Conservation (phyloP, 257 asterid species). For the Solanum pimpinellifolium region DNA sequence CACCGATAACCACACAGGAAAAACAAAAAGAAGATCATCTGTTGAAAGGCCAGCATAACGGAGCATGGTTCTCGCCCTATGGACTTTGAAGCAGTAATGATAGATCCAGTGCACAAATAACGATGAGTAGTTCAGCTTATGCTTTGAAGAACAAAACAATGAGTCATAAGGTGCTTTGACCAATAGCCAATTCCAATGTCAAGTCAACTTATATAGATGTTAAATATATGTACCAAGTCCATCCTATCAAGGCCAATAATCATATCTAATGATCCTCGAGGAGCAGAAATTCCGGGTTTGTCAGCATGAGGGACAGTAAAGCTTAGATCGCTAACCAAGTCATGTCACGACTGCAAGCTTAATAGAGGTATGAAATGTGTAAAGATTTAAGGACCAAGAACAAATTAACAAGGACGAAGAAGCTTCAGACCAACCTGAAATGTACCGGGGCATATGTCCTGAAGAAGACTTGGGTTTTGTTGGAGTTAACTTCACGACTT, state of each 20-base stretch:
- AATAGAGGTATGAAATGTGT: background rate
- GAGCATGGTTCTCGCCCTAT: background rate
- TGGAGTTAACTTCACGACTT: slow-evolving; percentile 37
- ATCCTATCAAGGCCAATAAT: background rate
- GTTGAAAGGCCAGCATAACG: background rate
- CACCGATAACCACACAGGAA: background rate
- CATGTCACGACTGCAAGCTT: background rate
- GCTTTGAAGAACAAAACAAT: background rate
- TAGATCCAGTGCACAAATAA: background rate
- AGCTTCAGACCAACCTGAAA: slow-evolving; percentile 37
- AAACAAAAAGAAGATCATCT: background rate
- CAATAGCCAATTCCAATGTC: background rate
- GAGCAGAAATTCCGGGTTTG: background rate
- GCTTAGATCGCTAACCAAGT: background rate
- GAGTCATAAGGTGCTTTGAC: background rate
- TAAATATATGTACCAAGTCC: background rate
- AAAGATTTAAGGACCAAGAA: background rate
- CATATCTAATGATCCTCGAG: background rate
- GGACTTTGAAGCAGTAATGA: background rate
- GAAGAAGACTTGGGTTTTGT: slow-evolving; percentile 67
- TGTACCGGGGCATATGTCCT: slow-evolving; percentile 89
- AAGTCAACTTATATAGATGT: background rate
- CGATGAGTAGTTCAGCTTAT: background rate
- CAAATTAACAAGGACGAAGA: background rate
- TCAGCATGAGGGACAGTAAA: background rate